Percentiles rank a stretch among this genome's conserved stretches.
These are phyloP conservation scores for Diaporthe nobilis DNA, from an alignment of 2,329 filamentous ascomycete genomes.

Conservation along the genomic window DNA sequence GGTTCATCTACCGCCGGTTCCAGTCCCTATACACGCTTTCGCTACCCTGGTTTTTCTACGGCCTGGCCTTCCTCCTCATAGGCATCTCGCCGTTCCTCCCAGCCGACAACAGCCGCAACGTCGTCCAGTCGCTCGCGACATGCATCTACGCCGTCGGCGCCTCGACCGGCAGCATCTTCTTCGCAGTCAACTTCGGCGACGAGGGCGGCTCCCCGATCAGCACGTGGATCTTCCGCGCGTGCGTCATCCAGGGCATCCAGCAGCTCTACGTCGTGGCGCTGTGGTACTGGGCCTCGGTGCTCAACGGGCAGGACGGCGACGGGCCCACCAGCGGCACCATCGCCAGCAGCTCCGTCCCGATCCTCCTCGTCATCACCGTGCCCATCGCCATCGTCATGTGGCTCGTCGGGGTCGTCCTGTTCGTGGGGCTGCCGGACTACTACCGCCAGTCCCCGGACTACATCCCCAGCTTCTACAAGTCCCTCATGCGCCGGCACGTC, in stretches of 20 bases:
- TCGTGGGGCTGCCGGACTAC: slow-evolving; percentile 73
- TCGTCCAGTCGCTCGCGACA: slow-evolving; percentile 72
- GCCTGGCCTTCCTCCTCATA: slow-evolving; percentile 72
- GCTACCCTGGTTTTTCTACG: slow-evolving; percentile 74
- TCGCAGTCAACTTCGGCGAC: slow-evolving; percentile 76
- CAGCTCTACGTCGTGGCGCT: slow-evolving; percentile 75
- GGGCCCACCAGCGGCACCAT: slow-evolving; percentile 56
- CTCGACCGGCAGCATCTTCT: slow-evolving; percentile 74
- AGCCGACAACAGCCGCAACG: slow-evolving; percentile 54
- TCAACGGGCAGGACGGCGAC: slow-evolving; percentile 59
- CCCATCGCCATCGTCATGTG: slow-evolving; percentile 72
- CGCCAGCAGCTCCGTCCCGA: slow-evolving; percentile 51
- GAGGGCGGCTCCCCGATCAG: slow-evolving; percentile 74
- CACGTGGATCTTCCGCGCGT: slow-evolving; percentile 78
- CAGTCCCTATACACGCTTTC: slow-evolving; percentile 70
- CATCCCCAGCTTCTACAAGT: slow-evolving; percentile 75
- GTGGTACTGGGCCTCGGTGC: slow-evolving; percentile 76
- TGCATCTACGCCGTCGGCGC: slow-evolving; percentile 74
- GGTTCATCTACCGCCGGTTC: slow-evolving; percentile 71
- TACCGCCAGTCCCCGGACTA: slow-evolving; percentile 75
- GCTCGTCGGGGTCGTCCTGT: slow-evolving; percentile 68
- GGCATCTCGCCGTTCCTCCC: slow-evolving; percentile 69
- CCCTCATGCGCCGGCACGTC: slow-evolving; percentile 73
- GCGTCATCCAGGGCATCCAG: slow-evolving; percentile 76
- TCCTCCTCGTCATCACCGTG: slow-evolving; percentile 62